Percentiles rank a stretch among this genome's conserved stretches.
Conservation (phyloP, 371 early-diverging fungal genomes). For the Choanephora cucurbitarum region DNA sequence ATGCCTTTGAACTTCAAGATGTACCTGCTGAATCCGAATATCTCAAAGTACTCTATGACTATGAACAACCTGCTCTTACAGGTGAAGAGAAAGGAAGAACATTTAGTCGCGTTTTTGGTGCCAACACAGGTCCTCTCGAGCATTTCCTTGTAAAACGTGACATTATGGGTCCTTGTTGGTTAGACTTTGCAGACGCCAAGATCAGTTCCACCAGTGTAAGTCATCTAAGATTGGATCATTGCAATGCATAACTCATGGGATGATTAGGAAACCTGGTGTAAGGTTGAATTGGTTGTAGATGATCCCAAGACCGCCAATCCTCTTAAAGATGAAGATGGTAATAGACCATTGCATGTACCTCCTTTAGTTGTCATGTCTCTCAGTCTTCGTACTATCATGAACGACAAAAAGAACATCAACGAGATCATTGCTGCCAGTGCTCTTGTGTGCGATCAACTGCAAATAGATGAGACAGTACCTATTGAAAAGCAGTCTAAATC, state of each 20-base stretch:
- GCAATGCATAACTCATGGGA: slow-evolving; percentile 18
- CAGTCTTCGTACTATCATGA: slow-evolving; percentile 80
- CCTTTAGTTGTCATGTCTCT: slow-evolving; percentile 87
- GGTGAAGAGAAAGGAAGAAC: slow-evolving; percentile 72
- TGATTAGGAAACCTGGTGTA: slow-evolving; percentile 81
- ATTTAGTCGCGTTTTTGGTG: slow-evolving; percentile 90
- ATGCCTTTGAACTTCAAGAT: slow-evolving; percentile 89
- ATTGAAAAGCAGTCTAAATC: slow-evolving; percentile 45
- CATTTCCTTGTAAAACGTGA: slow-evolving; percentile 89
- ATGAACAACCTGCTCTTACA: slow-evolving; percentile 70
- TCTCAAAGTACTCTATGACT: slow-evolving; percentile 86
- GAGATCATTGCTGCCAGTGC: slow-evolving; percentile 77
- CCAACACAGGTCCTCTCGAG: slow-evolving; percentile 89
- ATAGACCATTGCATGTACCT: slow-evolving; percentile 56
- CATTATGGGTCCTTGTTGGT: slow-evolving; percentile 98
- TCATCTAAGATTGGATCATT: slow-evolving; percentile 16
- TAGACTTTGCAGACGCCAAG: slow-evolving; percentile 59
- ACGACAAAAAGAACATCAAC: slow-evolving; percentile 77
- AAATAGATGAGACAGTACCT: slow-evolving; percentile 58
- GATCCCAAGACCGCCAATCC: slow-evolving; percentile 74
- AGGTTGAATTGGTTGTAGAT: slow-evolving; percentile 67
- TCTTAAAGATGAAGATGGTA: slow-evolving; percentile 52
- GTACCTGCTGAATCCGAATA: slow-evolving; percentile 85
- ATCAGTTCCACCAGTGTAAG: slow-evolving; percentile 51
- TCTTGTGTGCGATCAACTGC: slow-evolving; percentile 39